Conservation (phyloP, 1,139 yeast genomes). For the Scheffersomyces parashehatae region DNA sequence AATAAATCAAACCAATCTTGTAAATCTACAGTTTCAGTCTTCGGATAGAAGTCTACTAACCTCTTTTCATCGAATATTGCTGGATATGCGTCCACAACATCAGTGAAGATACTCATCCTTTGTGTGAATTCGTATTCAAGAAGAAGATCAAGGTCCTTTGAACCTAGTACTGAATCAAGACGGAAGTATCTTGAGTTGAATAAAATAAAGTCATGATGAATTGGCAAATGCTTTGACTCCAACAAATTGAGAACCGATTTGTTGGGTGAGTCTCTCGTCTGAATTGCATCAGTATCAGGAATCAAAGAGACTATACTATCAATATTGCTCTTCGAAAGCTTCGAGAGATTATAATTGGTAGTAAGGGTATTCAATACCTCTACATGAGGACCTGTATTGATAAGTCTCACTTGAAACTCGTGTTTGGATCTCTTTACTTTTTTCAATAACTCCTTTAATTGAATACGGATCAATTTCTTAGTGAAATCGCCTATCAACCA, state of each 20-base stretch:
- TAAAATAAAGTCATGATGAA: slow-evolving; percentile 35
- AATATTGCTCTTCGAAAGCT: slow-evolving; percentile 15
- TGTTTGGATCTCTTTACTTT: slow-evolving; percentile 23
- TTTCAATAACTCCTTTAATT: slow-evolving; percentile 36
- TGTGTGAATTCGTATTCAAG: slow-evolving; percentile 38
- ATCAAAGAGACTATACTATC: slow-evolving; percentile 8
- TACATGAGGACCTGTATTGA: slow-evolving; percentile 25
- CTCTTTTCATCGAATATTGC: slow-evolving; percentile 19
- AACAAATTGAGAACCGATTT: slow-evolving; percentile 14
- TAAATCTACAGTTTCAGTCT: slow-evolving; percentile 17
- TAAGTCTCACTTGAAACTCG: slow-evolving; percentile 38
- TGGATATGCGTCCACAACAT: slow-evolving; percentile 32
- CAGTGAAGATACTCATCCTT: slow-evolving; percentile 30
- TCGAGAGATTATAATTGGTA: slow-evolving; percentile 8
- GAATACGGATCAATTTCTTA: slow-evolving; percentile 33
- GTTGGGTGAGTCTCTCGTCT: neutral
- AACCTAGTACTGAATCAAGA: slow-evolving; percentile 20
- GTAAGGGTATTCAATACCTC: slow-evolving; percentile 6
- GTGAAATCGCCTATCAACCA: slow-evolving; percentile 62
- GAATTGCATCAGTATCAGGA: no score
- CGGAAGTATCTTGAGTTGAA: slow-evolving; percentile 47
- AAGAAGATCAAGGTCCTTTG: slow-evolving; percentile 27
- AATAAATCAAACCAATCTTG: slow-evolving; percentile 52
- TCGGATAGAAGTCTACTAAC: slow-evolving; percentile 6
- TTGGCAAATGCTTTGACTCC: slow-evolving; percentile 31